These are phyloP conservation scores for Ogataea salicorniae DNA, from an alignment of 805 yeast genomes.

Conservation along the genomic window DNA sequence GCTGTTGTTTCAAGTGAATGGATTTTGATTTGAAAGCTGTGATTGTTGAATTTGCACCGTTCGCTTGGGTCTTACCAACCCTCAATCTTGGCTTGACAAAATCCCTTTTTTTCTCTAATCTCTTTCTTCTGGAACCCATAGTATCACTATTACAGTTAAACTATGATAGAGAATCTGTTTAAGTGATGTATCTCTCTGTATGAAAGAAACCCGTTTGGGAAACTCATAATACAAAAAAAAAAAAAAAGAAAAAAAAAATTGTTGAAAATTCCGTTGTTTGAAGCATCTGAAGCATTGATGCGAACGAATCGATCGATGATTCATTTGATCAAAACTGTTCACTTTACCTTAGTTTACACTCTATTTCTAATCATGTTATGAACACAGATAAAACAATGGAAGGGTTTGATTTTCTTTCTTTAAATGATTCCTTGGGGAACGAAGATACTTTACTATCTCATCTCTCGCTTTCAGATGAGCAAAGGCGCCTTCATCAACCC, in stretches of 20 bases:
- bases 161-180: background rate
- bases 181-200: background rate
- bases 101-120: slow-evolving; percentile 64
- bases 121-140: slow-evolving; percentile 53
- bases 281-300: too few relatives aligned
- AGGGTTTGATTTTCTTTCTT: slow-evolving; percentile 5
- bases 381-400: slow-evolving; percentile 2
- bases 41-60: slow-evolving; percentile 73
- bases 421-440: slow-evolving; percentile 8
- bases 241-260: too few relatives aligned
- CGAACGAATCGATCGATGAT: too few relatives aligned
- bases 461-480: slow-evolving; percentile 1
- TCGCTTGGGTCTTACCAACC: slow-evolving; percentile 79
- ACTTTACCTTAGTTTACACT: background rate
- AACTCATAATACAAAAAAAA: too few relatives aligned
- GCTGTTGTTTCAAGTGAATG: slow-evolving; percentile 37
- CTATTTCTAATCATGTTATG: background rate
- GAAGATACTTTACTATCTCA: slow-evolving; percentile 9
- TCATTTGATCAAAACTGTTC: too few relatives aligned
- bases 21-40: slow-evolving; percentile 76
- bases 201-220: background rate
- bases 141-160: background rate
- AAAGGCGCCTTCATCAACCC: background rate
- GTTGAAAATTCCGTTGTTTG: too few relatives aligned
- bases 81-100: slow-evolving; percentile 72